phyloP scores from a whole-genome alignment of 164 flowering plant species.

The Santalum album region DNA sequence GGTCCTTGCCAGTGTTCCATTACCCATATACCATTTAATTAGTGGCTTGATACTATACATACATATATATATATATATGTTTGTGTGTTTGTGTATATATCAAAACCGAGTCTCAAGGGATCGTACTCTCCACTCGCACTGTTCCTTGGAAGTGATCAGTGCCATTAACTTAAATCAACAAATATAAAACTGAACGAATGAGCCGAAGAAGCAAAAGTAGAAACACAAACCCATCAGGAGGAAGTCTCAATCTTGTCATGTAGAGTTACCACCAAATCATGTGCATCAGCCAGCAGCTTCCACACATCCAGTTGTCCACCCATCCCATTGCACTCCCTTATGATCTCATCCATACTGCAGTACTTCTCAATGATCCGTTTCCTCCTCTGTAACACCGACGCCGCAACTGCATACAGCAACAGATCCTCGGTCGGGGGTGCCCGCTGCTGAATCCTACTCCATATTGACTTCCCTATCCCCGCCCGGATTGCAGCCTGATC shows the following conservation, averaged over 20 bases:
- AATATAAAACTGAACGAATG: too few relatives aligned
- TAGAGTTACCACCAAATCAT: conserved; percentile 69
- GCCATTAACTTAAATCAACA: not conserved
- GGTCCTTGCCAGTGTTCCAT: too few relatives aligned
- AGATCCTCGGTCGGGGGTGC: conserved; percentile 95
- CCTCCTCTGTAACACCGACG: conserved; percentile 78
- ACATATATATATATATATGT: not conserved
- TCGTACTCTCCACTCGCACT: too few relatives aligned
- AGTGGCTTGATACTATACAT: not conserved
- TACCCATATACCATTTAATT: not conserved
- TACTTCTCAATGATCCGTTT: conserved; percentile 81
- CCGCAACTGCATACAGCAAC: conserved; percentile 87
- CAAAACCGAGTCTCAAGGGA: too few relatives aligned
- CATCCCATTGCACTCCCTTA: conserved; percentile 90
- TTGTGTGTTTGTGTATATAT: too few relatives aligned
- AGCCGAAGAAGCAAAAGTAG: too few relatives aligned
- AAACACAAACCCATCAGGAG: not conserved
- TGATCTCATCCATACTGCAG: conserved; percentile 87
- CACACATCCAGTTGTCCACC: conserved; percentile 89
- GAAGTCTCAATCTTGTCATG: conserved; percentile 60
- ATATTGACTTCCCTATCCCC: conserved; percentile 72
- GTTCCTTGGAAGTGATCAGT: not conserved
- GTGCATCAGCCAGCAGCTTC: conserved; percentile 93
- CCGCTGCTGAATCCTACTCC: conserved; percentile 73
- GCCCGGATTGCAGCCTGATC: conserved; percentile 92